Percentiles rank a stretch among this genome's conserved stretches.
These are phyloP conservation scores for Cerrena zonata DNA, from an alignment of 1,284 basidiomycete genomes.

Conservation along the genomic window DNA sequence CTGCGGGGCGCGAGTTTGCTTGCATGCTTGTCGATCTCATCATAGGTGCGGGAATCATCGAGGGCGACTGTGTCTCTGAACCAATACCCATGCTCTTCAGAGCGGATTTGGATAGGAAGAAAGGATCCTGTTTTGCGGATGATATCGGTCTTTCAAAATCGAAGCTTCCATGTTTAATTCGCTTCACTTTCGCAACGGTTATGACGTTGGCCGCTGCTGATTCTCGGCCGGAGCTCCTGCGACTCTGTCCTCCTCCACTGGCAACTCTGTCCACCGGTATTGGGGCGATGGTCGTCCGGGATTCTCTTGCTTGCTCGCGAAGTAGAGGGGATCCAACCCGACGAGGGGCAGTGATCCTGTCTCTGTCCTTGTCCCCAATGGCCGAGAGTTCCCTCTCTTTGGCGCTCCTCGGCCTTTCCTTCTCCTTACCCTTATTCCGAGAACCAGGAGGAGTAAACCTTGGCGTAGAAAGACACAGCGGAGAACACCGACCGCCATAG, in stretches of 20 bases:
- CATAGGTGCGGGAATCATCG: constrained; percentile 3
- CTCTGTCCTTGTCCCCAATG: constrained; percentile 10
- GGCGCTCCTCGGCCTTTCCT: constrained; percentile 16
- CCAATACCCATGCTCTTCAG: constrained; percentile 19
- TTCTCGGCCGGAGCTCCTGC: constrained; percentile 21
- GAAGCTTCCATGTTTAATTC: constrained; percentile 58
- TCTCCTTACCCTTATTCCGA: constrained; percentile 24
- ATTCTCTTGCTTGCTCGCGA: constrained; percentile 18
- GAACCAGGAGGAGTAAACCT: constrained; percentile 15
- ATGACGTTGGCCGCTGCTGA: constrained; percentile 12
- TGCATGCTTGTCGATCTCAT: constrained; percentile 11
- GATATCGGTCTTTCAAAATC: constrained; percentile 57
- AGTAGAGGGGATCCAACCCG: constrained; percentile 28
- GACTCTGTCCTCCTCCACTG: constrained; percentile 20
- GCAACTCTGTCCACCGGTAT: constrained; percentile 25
- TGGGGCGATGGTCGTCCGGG: constrained; percentile 16
- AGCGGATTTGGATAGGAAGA: constrained; percentile 17
- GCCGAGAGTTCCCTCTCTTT: constrained; percentile 7
- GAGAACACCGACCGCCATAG: constrained; percentile 27
- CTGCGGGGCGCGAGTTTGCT: constrained; percentile 2
- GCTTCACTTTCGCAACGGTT: constrained; percentile 23
- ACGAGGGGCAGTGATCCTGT: constrained; percentile 22
- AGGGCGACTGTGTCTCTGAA: background rate
- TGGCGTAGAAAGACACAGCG: constrained; percentile 23
- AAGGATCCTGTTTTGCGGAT: constrained; percentile 11